These are phyloP conservation scores for Debaryomyces coudertii DNA, from an alignment of 1,139 yeast genomes.

Conservation along the genomic window DNA sequence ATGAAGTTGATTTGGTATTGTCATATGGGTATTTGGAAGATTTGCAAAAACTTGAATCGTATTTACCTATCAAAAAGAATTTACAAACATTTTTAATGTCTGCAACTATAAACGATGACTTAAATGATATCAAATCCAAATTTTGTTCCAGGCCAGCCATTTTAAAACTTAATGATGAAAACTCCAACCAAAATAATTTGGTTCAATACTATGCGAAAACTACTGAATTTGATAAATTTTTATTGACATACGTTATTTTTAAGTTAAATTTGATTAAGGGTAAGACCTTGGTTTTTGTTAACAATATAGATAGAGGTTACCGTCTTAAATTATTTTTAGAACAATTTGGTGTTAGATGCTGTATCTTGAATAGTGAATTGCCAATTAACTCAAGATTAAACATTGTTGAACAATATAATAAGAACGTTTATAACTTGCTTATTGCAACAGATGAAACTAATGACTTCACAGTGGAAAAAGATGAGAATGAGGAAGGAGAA, in stretches of 20 bases:
- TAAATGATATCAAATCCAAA: constrained; percentile 69
- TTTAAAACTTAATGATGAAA: constrained; percentile 73
- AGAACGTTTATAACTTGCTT: constrained; percentile 79
- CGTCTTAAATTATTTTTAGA: constrained; percentile 87
- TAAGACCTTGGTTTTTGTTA: constrained; percentile 87
- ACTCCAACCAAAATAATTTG: constrained; percentile 58
- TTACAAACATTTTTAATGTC: constrained; percentile 94
- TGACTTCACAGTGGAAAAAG: constrained; percentile 52
- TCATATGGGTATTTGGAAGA: constrained; percentile 94
- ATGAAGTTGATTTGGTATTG: constrained; percentile 91
- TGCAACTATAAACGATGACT: constrained; percentile 90
- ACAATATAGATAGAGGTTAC: constrained; percentile 94
- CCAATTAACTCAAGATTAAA: constrained; percentile 93
- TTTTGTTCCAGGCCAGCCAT: constrained; percentile 89
- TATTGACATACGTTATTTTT: constrained; percentile 87
- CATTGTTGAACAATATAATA: constrained; percentile 93
- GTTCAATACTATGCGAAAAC: constrained; percentile 87
- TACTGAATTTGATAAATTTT: constrained; percentile 87
- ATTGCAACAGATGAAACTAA: constrained; percentile 95
- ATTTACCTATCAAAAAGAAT: constrained; percentile 70
- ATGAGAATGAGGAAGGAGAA: constrained; percentile 50
- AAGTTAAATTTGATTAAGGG: constrained; percentile 89
- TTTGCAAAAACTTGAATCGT: constrained; percentile 62
- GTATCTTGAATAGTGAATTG: constrained; percentile 88
- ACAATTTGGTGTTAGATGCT: constrained; percentile 89